Evolutionary conservation across 2,329 filamentous ascomycete species (phyloP), one percentile per base, ranked within the genome.

Genomic region (Byssochlamys sp.): DNA sequence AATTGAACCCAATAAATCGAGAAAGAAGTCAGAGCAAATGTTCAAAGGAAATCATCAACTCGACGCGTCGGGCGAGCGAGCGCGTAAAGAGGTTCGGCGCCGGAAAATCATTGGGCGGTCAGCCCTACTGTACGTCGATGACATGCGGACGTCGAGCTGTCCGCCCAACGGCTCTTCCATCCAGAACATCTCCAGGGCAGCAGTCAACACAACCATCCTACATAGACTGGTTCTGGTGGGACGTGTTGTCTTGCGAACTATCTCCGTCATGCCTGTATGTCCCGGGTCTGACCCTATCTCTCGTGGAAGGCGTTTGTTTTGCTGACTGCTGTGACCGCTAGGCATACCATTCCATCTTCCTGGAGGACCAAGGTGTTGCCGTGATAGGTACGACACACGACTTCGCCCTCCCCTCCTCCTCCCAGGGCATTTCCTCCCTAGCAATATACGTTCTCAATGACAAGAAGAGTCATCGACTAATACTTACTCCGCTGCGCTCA

Each of bases 311-410:
- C 45, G 1, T 24, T 14, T 45, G 19, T 45, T 45, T 45, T 19
- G 39, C 39, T 45, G 39, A 45, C 39, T 7, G 39, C 2, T 19
- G 39, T 45, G 39, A n/a, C 6, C 39, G 53, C 56, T 66, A 95
- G 90, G 92, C 92, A 77, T 97, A 96, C 83, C 95, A 97, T 82
- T 95, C 90, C 74, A 89, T 96, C 82, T 96, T 96, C 85, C 84
- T 86, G 74, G 78, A 92, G 84, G 83, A 90, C 83, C 80, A 87
- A 63, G 83, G 84, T 70, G 82, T 86, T 64, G 82, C 84, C 68
- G 70, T 84, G 66, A 85, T 86, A 72, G 84, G 81, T 83, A 79
- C 33, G 57, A 53, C 54, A 14, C n/a, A 24, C 39, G 9, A 45
- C 39, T 10, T 55, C 29, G 28, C 28, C 29, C 28, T 53, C 27